phyloP scores from a whole-genome alignment of 768 basidiomycete species.

The Lactarius quietus region DNA sequence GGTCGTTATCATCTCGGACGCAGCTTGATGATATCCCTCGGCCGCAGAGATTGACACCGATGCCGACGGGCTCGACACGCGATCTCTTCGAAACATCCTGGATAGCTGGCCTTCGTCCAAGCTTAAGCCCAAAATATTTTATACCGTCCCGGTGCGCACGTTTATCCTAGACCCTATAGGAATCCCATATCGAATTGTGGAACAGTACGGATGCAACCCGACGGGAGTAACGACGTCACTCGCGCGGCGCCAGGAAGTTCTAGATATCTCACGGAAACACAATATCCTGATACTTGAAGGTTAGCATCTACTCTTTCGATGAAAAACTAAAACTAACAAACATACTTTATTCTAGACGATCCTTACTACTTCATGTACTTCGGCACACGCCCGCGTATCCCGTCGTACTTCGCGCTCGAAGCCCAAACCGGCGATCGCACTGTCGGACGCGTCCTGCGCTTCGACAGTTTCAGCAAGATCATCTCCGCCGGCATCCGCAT shows the following conservation, averaged over 20 bases:
- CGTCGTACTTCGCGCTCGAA: conserved; percentile 84
- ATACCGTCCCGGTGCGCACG: conserved; percentile 63
- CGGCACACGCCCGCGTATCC: conserved; percentile 55
- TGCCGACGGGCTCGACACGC: conserved; percentile 60
- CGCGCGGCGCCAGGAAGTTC: conserved; percentile 65
- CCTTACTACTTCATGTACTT: conserved; percentile 81
- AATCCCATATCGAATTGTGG: background rate
- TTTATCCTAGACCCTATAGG: conserved; percentile 7
- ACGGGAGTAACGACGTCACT: conserved; percentile 74
- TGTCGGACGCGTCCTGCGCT: conserved; percentile 77
- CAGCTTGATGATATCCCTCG: conserved; percentile 5
- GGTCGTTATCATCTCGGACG: background rate
- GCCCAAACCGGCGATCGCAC: conserved; percentile 46
- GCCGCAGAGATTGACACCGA: conserved; percentile 76
- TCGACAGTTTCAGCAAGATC: conserved; percentile 88
- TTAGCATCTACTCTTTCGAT: background rate
- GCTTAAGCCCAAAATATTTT: conserved; percentile 72
- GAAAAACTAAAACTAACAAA: no score
- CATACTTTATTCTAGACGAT: conserved; percentile 51
- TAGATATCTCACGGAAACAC: conserved; percentile 66
- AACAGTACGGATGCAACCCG: conserved; percentile 81
- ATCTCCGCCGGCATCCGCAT: conserved; percentile 73
- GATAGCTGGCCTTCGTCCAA: conserved; percentile 72
- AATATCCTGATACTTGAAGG: conserved; percentile 86
- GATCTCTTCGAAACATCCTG: conserved; percentile 57